Percentiles rank a stretch among this genome's conserved stretches.
These are phyloP conservation scores for Suillus variegatus DNA, from an alignment of 768 basidiomycete genomes.

Conservation along the genomic window DNA sequence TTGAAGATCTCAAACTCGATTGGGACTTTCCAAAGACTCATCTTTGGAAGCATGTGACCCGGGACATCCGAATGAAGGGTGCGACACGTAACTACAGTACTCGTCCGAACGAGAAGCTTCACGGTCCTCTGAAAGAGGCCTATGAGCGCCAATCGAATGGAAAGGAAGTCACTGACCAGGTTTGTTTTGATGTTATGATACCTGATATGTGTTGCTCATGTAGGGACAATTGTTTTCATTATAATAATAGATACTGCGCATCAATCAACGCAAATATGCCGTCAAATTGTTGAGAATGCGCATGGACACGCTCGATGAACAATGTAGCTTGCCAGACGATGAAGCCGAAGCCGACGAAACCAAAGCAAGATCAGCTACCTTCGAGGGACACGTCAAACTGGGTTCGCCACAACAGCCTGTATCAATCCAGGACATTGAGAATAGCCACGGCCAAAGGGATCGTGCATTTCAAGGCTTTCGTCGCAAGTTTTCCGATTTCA, in stretches of 20 bases:
- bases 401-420: too few relatives aligned
- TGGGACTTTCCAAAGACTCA: slow-evolving; percentile 35
- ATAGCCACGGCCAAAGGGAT: neutral
- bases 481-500: neutral
- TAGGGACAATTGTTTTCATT: too few relatives aligned
- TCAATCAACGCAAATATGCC: too few relatives aligned
- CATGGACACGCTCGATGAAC: too few relatives aligned
- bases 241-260: too few relatives aligned
- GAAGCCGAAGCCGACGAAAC: too few relatives aligned
- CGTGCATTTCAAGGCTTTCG: neutral
- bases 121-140: slow-evolving; percentile 27
- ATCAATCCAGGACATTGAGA: too few relatives aligned
- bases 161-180: slow-evolving; percentile 35
- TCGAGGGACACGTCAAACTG: too few relatives aligned
- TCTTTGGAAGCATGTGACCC: slow-evolving; percentile 30
- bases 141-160: slow-evolving; percentile 35
- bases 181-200: slow-evolving; percentile 6
- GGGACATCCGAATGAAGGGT: slow-evolving; percentile 34
- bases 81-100: slow-evolving; percentile 32
- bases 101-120: slow-evolving; percentile 32
- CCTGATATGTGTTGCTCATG: too few relatives aligned
- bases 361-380: too few relatives aligned
- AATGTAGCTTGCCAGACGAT: too few relatives aligned
- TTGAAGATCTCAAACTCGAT: slow-evolving; percentile 21
- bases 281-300: too few relatives aligned